Base-by-base conservation (phyloP, 2,329 filamentous ascomycete genomes). In the Elsinoe fawcettii region DNA sequence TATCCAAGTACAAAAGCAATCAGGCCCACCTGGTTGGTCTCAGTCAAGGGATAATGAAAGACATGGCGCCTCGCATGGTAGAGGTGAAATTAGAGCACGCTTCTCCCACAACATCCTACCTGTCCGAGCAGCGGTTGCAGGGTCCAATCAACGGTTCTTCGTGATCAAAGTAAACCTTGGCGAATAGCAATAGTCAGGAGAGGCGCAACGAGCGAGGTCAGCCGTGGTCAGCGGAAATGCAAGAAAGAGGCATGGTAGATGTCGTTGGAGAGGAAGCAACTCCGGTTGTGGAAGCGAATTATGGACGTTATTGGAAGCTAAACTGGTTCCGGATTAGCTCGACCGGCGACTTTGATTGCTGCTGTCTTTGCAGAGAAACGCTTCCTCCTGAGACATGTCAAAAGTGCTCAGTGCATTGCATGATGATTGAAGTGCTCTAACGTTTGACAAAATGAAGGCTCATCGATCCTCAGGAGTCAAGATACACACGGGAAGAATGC, bases 31-130 rank as follows among this genome's bases (percentile, higher is more conserved):
- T 25, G 5, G 41, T 36, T 56, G 54, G 54, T 47, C 32, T 46
- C 23, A 18, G 22, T 47, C 54, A 43, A 56, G 25, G 32, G 43
- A 56, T 47, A 46, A 56, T 37, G 23, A 56, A 46, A 56, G 54
- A 56, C 54, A 56, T 49, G 54, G 54, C 54, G 43, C 16, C 23
- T 34, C 11, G 54, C 22, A 22, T 56, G 36, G 44, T 34, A 32
- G 3, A 47, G 41, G 25, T 37, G 54, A 44, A 47, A 44, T 46
- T 9, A 43, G 14, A 55, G 30, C 30, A 53, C 30, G 27, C 49
- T 18, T 53, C 32, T 44, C 49, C 49, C 49, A 18, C 23, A 32
- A 53, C 49, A 37, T 32, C 49, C 32, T 37, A 53, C 49, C 49
- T 37, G 49, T 36, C 49, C 18, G 23, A 51, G 25, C 25, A 32